phyloP scores from a whole-genome alignment of 2,329 filamentous ascomycete genomes.

The Xylaria sp. region DNA sequence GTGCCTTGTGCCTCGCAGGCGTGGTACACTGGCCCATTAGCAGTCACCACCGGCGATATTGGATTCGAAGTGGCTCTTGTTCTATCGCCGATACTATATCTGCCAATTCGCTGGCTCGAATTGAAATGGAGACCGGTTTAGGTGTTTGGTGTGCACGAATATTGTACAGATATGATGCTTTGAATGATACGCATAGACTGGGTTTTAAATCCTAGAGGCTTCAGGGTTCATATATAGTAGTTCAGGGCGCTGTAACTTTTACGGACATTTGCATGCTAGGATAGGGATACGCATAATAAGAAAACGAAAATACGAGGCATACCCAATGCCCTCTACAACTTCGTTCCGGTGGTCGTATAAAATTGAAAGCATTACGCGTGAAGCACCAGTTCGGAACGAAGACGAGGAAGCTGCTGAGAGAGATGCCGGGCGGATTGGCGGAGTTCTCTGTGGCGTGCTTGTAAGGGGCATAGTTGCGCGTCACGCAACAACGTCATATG shows the following conservation, averaged over 20 bases:
- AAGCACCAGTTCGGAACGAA: background rate
- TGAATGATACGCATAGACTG: background rate
- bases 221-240: background rate
- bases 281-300: background rate
- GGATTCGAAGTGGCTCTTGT: conserved; percentile 72
- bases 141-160: background rate
- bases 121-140: conserved; percentile 40
- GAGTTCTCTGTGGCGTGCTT: no score
- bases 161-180: background rate
- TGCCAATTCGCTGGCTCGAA: conserved; percentile 56
- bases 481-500: no score
- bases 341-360: background rate
- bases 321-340: background rate
- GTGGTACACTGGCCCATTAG: conserved; percentile 71
- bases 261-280: background rate
- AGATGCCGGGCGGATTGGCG: no score
- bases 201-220: background rate
- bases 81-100: conserved; percentile 56
- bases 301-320: background rate
- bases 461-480: no score
- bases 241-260: no score
- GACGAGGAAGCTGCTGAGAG: background rate
- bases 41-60: conserved; percentile 69
- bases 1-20: conserved; percentile 69
- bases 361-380: background rate